These are phyloP conservation scores for Penicillium sumatraense DNA, from an alignment of 2,329 filamentous ascomycete species.

Conservation along the genomic window DNA sequence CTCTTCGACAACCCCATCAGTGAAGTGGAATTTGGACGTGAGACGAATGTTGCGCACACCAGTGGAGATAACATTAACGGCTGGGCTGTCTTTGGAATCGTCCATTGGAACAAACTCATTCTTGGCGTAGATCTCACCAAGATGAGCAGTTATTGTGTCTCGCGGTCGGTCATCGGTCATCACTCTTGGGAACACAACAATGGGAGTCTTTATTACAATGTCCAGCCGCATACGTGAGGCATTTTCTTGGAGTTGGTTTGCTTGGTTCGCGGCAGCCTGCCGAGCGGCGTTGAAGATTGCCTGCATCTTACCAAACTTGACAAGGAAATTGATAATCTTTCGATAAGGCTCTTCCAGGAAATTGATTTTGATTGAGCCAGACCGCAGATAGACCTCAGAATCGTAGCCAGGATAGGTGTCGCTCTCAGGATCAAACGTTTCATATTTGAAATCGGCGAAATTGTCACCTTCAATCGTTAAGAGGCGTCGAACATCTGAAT, in stretches of 20 bases:
- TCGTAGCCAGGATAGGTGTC: conserved; percentile 91
- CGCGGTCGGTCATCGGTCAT: conserved; percentile 72
- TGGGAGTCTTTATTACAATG: conserved; percentile 89
- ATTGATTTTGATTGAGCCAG: conserved; percentile 94
- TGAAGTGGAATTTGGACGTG: conserved; percentile 86
- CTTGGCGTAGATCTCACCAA: conserved; percentile 96
- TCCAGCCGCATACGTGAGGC: conserved; percentile 93
- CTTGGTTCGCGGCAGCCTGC: conserved; percentile 91
- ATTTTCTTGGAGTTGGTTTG: conserved; percentile 88
- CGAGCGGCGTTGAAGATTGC: conserved; percentile 97
- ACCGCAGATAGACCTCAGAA: conserved; percentile 84
- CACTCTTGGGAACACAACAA: conserved; percentile 87
- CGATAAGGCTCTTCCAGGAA: conserved; percentile 97
- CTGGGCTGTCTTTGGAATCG: conserved; percentile 71
- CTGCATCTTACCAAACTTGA: conserved; percentile 99
- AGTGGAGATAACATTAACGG: conserved; percentile 86
- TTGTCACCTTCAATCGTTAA: conserved; percentile 96
- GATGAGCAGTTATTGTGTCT: conserved; percentile 86
- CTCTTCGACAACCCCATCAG: conserved; percentile 74
- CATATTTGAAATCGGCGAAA: conserved; percentile 94
- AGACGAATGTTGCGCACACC: conserved; percentile 91
- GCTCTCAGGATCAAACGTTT: conserved; percentile 82
- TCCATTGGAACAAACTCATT: conserved; percentile 89
- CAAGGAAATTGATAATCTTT: conserved; percentile 95
- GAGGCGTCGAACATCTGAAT: conserved; percentile 80